Base-by-base conservation (phyloP, 805 yeast species). In the Barnettozyma vustinii region DNA sequence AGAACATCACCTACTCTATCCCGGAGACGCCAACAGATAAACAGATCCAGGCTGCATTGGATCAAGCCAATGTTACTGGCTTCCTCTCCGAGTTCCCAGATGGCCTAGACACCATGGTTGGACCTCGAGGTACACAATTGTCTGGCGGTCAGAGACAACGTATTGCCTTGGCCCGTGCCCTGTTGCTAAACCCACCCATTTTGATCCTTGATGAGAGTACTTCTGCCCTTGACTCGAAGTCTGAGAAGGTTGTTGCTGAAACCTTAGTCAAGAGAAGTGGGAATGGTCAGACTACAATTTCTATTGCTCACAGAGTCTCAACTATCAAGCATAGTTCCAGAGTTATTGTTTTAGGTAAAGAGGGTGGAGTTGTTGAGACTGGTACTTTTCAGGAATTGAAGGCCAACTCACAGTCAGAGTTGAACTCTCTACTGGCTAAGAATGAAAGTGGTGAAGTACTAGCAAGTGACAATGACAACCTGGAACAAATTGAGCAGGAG, bases 71-170 rank as follows among this genome's bases (percentile, higher is more conserved):
- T 64, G 85, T 96, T 53, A 71, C 70, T 10, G 65, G 70, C 3
- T 92, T 92, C 60, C 74, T 91, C 40, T 59, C 73, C 7, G 81
- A 79, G 37, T 87, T 92, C 69, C 97, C 97, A 1, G 81, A 84
- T 36, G 88, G 89, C 1, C 67, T 89, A 33, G 84, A 89, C 44
- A 92, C 98, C 0, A 70, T 76, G 18, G 87, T 91, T 18, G 97
- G 97, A 0, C 81, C 96, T 1, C 78, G 92, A 47, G 94, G 95
- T 16, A 77, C 95, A 0, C 96, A 89, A 61, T 72, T 92, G 48
- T 85, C 96, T 52, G 98, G 97, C 19, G 98, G 98, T 15, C 98
- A 92, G 65, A 87, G 87, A 68, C 98, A 92, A 65, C 72, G 98
- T 57, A 82, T 92, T 40, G 96, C 97, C 8, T 73, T 92, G 50